Evolutionary conservation across 345 rosid species (phyloP).

Genomic region (Salix koriyanagi): DNA sequence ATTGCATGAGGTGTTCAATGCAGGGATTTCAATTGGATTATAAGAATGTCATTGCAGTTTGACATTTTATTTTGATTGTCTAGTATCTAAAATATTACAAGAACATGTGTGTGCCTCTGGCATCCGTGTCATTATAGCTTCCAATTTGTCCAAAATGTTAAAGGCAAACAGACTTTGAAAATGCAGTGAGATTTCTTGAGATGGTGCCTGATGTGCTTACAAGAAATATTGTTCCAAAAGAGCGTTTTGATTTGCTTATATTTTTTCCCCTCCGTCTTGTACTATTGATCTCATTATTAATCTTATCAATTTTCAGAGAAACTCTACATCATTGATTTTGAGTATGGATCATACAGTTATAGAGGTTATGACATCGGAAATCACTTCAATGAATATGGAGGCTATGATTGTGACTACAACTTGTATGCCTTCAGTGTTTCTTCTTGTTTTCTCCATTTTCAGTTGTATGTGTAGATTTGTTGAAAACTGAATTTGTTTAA

Average conservation of each 20-base stretch:
- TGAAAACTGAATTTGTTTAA: constrained; percentile 20
- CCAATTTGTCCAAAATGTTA: neutral
- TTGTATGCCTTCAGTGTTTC: constrained; percentile 44
- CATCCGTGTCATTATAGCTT: neutral
- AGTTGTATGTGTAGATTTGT: neutral
- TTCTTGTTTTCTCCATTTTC: neutral
- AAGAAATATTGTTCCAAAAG: neutral
- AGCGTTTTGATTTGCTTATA: neutral
- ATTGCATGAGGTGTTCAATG: neutral
- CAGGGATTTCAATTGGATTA: neutral
- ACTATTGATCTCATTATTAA: constrained; percentile 15
- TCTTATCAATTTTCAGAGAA: constrained; percentile 47
- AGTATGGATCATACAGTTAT: constrained; percentile 88
- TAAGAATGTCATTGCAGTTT: neutral
- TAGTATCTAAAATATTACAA: neutral
- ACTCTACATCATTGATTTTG: constrained; percentile 89
- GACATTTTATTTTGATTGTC: neutral
- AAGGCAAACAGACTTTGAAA: neutral
- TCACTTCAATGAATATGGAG: constrained; percentile 93
- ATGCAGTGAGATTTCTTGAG: neutral
- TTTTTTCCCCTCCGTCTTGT: neutral
- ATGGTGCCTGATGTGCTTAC: constrained; percentile 2
- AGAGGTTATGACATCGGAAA: constrained; percentile 94
- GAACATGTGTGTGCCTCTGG: neutral
- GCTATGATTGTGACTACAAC: constrained; percentile 90